phyloP scores from a whole-genome alignment of 202 grass and related monocot genomes.

The Schoenoplectus tabernaemontani region DNA sequence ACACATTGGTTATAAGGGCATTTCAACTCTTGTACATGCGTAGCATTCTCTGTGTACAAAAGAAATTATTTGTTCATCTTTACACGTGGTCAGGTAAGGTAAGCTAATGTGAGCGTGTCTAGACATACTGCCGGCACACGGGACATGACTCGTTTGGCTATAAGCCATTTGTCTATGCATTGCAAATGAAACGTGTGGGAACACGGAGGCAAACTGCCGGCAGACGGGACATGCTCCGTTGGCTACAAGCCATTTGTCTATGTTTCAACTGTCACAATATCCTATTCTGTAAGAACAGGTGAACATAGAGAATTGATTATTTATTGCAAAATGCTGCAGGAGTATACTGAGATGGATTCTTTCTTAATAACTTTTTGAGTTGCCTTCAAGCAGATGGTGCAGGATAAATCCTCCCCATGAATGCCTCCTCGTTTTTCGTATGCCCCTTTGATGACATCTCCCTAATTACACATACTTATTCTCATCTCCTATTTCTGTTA shows the following conservation, averaged over 20 bases:
- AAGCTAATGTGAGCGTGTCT: neutral
- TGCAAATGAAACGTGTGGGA: too few relatives aligned
- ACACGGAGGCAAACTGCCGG: too few relatives aligned
- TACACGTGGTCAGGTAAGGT: neutral
- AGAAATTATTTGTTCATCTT: neutral
- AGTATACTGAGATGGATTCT: neutral
- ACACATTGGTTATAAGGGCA: neutral
- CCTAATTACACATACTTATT: conserved; percentile 39
- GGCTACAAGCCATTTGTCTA: conserved; percentile 72
- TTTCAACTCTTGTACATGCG: neutral
- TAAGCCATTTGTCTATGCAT: too few relatives aligned
- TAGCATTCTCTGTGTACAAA: conserved; percentile 11
- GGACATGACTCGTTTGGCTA: too few relatives aligned
- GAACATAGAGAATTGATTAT: neutral
- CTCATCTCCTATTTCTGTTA: conserved; percentile 42
- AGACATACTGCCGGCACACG: conserved; percentile 65
- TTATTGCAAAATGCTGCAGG: neutral
- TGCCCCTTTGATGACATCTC: conserved; percentile 43
- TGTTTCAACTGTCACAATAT: conserved; percentile 48
- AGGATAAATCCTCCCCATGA: conserved; percentile 38
- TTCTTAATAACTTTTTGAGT: neutral
- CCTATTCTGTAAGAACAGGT: conserved; percentile 28
- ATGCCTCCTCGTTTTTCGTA: conserved; percentile 36
- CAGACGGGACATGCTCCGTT: too few relatives aligned
- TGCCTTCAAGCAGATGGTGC: conserved; percentile 81